Percentiles rank a stretch among this genome's conserved stretches.
Evolutionary conservation across 805 yeast genomes (phyloP).

Genomic region (Scheffersomyces coipomensis): DNA sequence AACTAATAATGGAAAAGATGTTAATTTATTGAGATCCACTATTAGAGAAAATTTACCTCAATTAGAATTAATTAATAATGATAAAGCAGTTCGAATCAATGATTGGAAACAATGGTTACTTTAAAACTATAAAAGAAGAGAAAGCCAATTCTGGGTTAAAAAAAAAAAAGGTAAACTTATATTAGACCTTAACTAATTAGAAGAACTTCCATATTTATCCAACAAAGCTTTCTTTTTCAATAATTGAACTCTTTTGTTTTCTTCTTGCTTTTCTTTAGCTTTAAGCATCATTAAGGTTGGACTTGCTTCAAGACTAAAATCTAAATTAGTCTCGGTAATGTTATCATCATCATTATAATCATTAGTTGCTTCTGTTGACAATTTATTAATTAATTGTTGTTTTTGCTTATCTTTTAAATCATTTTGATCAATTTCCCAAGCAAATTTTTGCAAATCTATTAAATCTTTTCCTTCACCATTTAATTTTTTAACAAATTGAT

Average conservation of each 20-base stretch:
- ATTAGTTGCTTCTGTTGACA: conserved; percentile 2
- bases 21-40: conserved; percentile 7
- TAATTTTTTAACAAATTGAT: conserved; percentile 52
- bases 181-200: too few relatives aligned
- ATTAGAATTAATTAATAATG: conserved; percentile 13
- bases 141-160: too few relatives aligned
- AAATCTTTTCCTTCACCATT: conserved; percentile 19
- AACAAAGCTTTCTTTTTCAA: conserved; percentile 13
- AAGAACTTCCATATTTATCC: conserved; percentile 13
- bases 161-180: too few relatives aligned
- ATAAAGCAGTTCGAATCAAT: conserved; percentile 10
- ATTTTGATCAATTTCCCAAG: conserved; percentile 27
- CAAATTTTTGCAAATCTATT: conserved; percentile 28
- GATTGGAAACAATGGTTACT: conserved; percentile 17
- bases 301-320: conserved; percentile 32
- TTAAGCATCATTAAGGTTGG: conserved; percentile 35
- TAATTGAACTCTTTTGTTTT: conserved; percentile 10
- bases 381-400: conserved; percentile 6
- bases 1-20: conserved; percentile 13
- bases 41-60: conserved; percentile 7
- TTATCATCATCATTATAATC: conserved; percentile 4
- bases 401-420: conserved; percentile 11
- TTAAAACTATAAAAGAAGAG: too few relatives aligned
- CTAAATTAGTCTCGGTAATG: conserved; percentile 20
- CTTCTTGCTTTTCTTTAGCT: conserved; percentile 17